Evolutionary conservation across 805 yeast species (phyloP), one percentile per base, ranked within the genome.

Genomic region (Zygotorulaspora danielsina): DNA sequence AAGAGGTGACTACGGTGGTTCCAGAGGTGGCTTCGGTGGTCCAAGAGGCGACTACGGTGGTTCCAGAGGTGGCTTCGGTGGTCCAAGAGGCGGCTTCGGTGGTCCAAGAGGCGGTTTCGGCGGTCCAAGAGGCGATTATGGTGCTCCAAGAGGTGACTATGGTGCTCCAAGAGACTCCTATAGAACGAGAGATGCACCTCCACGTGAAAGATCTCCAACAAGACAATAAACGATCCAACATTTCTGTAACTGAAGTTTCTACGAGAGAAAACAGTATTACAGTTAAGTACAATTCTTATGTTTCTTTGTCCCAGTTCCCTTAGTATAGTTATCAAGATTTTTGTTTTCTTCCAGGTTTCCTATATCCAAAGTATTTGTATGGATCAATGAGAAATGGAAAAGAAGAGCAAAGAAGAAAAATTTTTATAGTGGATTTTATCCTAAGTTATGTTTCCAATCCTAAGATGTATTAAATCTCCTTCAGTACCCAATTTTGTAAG

Each of bases 181-280:
- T 66, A 70, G 76, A 57, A 69, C 78, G 42, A 69, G 73, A 52
- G 79, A 72, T 50, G 61, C 62, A 45, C 76, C 73, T 51, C 57
- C 64, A 41, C 73, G 84, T 61, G 84, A 79, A 63, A 80, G 87
- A 75, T 80, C 88, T 45, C 87, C 88, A 66, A 73, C 82, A 49
- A 79, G 86, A 69, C 80, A 39, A 24, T 38, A 22, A 38, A 12
- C 21, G 17, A 5, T 12, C 18, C 5, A n/a, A n/a, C n/a, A n/a
- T n/a, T n/a, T 8, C 31, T 27, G 4, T n/a, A 5, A n/a, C 18
- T n/a, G 5, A 27, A 15, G 11, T 27, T 27, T 27, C 9, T 15
- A 27, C n/a, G 31, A 16, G 26, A 28, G 21, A 31, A 19, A 31
- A 35, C 32, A 31, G 16, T 31, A 21, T 21, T 21, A 21, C 24